phyloP scores from a whole-genome alignment of 2,329 filamentous ascomycete species.

The Cadophora sp. region DNA sequence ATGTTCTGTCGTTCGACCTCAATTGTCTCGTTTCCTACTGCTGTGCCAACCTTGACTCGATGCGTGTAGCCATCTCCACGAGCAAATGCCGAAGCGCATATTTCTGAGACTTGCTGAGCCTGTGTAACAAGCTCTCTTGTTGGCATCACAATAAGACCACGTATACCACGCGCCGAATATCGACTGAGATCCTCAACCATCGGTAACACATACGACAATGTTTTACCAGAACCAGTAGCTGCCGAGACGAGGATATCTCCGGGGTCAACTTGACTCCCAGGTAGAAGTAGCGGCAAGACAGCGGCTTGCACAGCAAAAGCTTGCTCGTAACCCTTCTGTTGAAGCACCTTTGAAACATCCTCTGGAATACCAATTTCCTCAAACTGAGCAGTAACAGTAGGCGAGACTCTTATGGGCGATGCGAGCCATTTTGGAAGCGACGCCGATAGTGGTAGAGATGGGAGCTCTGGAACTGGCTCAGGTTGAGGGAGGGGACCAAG shows the following conservation, averaged over 20 bases:
- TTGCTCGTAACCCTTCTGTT: constrained; percentile 70
- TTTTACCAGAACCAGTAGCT: constrained; percentile 95
- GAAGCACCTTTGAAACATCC: constrained; percentile 66
- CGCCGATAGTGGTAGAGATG: constrained; percentile 71
- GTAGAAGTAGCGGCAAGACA: constrained; percentile 80
- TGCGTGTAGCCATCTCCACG: constrained; percentile 57
- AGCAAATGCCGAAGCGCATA: constrained; percentile 70
- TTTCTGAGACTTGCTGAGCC: constrained; percentile 78
- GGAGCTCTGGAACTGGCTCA: constrained; percentile 61
- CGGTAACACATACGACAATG: constrained; percentile 87
- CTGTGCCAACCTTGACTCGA: constrained; percentile 78
- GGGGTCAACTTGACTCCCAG: constrained; percentile 59
- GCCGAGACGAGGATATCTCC: constrained; percentile 91
- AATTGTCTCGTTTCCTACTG: constrained; percentile 81
- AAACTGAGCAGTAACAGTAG: constrained; percentile 67
- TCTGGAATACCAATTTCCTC: constrained; percentile 65
- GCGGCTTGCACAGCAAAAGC: constrained; percentile 83
- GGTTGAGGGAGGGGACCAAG: constrained; percentile 85
- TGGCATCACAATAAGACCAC: constrained; percentile 85
- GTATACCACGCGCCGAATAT: constrained; percentile 68
- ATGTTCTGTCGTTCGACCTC: constrained; percentile 66
- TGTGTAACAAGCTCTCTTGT: constrained; percentile 91
- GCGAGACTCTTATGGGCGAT: constrained; percentile 72
- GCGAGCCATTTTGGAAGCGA: constrained; percentile 84
- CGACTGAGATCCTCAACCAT: constrained; percentile 78